Base-by-base conservation (phyloP, 257 asterid genomes). In the Nicotiana obtusifolia region DNA sequence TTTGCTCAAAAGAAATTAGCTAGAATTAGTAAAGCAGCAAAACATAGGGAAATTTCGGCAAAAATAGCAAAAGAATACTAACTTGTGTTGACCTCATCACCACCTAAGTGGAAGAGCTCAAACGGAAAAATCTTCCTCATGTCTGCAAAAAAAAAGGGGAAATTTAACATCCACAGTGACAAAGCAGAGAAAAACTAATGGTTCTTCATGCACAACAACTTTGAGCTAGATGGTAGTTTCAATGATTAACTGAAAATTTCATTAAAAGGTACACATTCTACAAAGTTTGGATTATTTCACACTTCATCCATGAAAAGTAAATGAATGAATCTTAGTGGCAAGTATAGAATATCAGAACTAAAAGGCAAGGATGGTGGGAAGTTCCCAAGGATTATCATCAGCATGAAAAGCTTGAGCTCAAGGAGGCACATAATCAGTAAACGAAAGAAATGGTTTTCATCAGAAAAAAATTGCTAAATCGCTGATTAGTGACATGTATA, bases 31-130 rank as follows among this genome's bases (percentile, higher is more conserved):
- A 75, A 75, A 47, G 62, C 62, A 49, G 61, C 44, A 60, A 31
- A 49, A 68, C 49, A 71, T 10, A 31, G 2, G 24, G 83, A 77
- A 49, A 37, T 76, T 22, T 65, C 16, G 59, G 57, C 76, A 85
- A 24, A 49, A 22, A 49, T 75, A 15, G 16, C 52, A 16, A 49
- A 26, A 49, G 28, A 22, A 28, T 26, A 66, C 87, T 62, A 82
- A 94, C 98, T 93, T 89, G 97, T 91, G 89, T 95, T 91, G 69
- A 95, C 98, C 90, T 95, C 98, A 84, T 95, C 98, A 69, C 98
- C 98, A 33, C 98, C 98, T 69, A 95, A 89, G 87, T 95, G 98
- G 87, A 95, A 93, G 83, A 95, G 93, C 85, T 92, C 88, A 83
- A 95, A 95, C 3, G 98, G 97, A 75, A 95, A 95, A 52, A 95